Percentiles rank a stretch among this genome's conserved stretches.
These are phyloP conservation scores for Clonostachys sp. DNA, from an alignment of 2,329 filamentous ascomycete species.

Conservation along the genomic window DNA sequence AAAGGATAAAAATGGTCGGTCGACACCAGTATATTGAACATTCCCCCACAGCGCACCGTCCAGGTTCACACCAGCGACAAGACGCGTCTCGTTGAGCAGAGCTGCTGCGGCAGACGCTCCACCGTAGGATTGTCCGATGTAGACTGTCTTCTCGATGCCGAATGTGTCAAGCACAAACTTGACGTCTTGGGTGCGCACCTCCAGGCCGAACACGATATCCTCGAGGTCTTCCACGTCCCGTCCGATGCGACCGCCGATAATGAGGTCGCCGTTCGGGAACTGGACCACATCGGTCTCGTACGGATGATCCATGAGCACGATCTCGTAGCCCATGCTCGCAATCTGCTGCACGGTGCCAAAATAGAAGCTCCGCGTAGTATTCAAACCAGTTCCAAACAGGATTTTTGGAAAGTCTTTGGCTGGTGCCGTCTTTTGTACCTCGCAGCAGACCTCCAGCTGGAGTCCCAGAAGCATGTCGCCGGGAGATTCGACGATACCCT, in stretches of 20 bases:
- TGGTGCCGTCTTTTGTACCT: slow-evolving; percentile 8
- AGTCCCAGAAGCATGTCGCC: slow-evolving; percentile 6
- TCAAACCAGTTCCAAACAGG: slow-evolving; percentile 39
- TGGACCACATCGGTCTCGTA: slow-evolving; percentile 38
- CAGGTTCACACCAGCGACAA: slow-evolving; percentile 30
- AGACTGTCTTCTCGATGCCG: slow-evolving; percentile 10
- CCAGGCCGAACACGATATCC: slow-evolving; percentile 8
- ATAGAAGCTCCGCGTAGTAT: slow-evolving; percentile 35
- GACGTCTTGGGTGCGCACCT: slow-evolving; percentile 27
- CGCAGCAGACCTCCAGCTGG: slow-evolving; percentile 13
- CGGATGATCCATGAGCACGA: slow-evolving; percentile 44
- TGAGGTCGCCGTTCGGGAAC: slow-evolving; percentile 34
- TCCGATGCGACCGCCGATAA: slow-evolving; percentile 13
- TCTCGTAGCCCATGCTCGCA: slow-evolving; percentile 37
- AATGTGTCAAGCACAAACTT: slow-evolving; percentile 29
- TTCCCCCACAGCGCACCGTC: slow-evolving; percentile 30
- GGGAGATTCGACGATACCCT: slow-evolving; percentile 8
- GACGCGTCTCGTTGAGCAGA: slow-evolving; percentile 18
- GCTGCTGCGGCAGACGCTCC: slow-evolving; percentile 27
- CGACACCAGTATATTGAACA: slow-evolving; percentile 15
- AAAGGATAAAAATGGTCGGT: slow-evolving; percentile 20
- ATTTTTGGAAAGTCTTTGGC: slow-evolving; percentile 13
- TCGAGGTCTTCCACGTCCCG: slow-evolving; percentile 4
- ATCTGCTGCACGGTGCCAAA: slow-evolving; percentile 35
- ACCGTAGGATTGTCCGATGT: slow-evolving; percentile 30